Conservation (phyloP, 345 rosid species). For the Sisymbrium altissimum region DNA sequence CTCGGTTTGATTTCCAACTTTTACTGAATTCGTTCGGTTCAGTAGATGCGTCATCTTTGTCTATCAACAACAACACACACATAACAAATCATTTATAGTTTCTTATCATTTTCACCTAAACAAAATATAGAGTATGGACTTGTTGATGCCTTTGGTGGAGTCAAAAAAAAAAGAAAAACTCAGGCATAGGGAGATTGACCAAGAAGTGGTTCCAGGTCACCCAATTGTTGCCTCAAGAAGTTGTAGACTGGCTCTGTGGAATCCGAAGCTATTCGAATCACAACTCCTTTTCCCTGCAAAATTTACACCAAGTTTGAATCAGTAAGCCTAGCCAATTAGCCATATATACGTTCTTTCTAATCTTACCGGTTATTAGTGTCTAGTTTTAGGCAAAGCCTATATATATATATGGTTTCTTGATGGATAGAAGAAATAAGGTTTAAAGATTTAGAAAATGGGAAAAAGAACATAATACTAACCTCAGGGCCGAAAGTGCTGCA, state of each 20-base stretch:
- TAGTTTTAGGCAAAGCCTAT: not conserved
- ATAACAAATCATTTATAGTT: too few species aligned
- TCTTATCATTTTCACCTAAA: too few species aligned
- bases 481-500: conserved; percentile 79
- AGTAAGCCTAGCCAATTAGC: not conserved
- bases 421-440: not conserved
- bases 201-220: conserved; percentile 56
- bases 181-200: conserved; percentile 67
- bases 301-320: conserved; percentile 1
- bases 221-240: conserved; percentile 61
- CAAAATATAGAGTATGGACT: not conserved
- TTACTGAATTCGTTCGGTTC: too few species aligned
- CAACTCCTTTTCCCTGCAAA: conserved; percentile 63
- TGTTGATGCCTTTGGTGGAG: not conserved
- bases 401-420: not conserved
- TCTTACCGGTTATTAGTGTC: too few species aligned
- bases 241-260: conserved; percentile 81
- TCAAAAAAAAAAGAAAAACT: not conserved
- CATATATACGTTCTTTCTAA: too few species aligned
- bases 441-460: not conserved
- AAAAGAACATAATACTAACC: conserved; percentile 36
- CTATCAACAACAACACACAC: too few species aligned
- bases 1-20: too few species aligned
- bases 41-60: too few species aligned
- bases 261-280: conserved; percentile 71